Evolutionary conservation across 2,329 filamentous ascomycete genomes (phyloP).

Genomic region (Neonectria punicea): DNA sequence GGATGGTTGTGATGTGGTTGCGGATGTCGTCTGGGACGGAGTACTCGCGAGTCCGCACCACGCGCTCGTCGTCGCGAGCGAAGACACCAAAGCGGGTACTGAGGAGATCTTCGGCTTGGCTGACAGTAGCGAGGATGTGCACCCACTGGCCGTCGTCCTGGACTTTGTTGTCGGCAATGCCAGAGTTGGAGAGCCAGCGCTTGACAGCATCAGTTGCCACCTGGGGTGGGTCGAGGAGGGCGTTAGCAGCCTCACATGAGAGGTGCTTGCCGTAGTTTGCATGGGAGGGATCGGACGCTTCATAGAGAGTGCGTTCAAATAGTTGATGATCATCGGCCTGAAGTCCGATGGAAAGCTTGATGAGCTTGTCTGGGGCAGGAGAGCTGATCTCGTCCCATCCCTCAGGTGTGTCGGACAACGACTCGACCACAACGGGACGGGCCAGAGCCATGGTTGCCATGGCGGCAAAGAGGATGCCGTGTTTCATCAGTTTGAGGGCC

Average conservation of each 20-base stretch:
- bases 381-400: conserved; percentile 39
- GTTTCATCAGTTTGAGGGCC: conserved; percentile 13
- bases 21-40: conserved; percentile 49
- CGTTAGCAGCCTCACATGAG: conserved; percentile 58
- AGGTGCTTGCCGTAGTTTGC: conserved; percentile 61
- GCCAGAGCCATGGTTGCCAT: conserved; percentile 15
- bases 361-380: conserved; percentile 29
- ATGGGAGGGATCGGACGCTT: conserved; percentile 61
- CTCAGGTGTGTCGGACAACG: conserved; percentile 28
- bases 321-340: conserved; percentile 35
- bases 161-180: conserved; percentile 50
- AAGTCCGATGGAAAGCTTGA: conserved; percentile 47
- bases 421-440: conserved; percentile 37
- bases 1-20: conserved; percentile 55
- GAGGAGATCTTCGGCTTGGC: conserved; percentile 57
- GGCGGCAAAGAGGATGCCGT: conserved; percentile 22
- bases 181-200: conserved; percentile 56
- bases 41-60: conserved; percentile 52
- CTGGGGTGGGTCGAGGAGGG: conserved; percentile 57
- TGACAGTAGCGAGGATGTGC: conserved; percentile 53
- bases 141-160: conserved; percentile 52
- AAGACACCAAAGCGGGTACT: conserved; percentile 57
- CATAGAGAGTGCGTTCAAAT: conserved; percentile 57
- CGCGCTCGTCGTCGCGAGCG: conserved; percentile 51
- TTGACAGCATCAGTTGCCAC: conserved; percentile 53